Evolutionary conservation across 257 asterid species (phyloP).

Genomic region (Verbena officinalis): DNA sequence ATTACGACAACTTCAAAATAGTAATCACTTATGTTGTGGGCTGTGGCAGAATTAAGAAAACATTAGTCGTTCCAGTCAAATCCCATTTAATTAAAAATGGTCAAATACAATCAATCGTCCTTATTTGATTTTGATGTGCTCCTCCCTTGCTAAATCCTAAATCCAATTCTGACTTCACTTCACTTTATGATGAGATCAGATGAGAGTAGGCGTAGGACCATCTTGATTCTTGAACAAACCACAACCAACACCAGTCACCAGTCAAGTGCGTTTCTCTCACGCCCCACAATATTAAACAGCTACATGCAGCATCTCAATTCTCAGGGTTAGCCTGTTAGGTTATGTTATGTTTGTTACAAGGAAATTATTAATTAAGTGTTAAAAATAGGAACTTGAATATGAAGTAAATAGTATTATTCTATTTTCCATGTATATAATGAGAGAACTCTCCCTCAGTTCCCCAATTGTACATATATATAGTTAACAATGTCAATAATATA

Average conservation of each 20-base stretch:
- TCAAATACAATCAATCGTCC: constrained; percentile 30
- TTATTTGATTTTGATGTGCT: constrained; percentile 1
- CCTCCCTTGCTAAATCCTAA: background rate
- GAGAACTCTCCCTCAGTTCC: no score
- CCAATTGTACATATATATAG: no score
- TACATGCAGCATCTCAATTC: background rate
- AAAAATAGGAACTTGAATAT: no score
- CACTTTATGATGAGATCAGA: background rate
- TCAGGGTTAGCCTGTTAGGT: background rate
- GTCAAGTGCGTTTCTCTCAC: background rate
- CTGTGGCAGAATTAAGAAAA: no score
- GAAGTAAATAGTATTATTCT: no score
- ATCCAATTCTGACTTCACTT: background rate
- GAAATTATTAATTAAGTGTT: no score
- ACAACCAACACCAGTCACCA: constrained; percentile 8
- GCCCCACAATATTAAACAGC: background rate
- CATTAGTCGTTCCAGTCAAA: background rate
- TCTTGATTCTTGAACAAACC: background rate
- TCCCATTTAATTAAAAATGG: background rate
- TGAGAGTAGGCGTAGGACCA: no score
- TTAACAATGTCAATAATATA: no score
- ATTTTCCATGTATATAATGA: no score
- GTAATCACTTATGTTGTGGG: no score
- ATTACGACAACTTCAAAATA: no score
- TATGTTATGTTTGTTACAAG: no score